These are phyloP conservation scores for Arthrocladium fulminans DNA, from an alignment of 2,329 filamentous ascomycete species.

Conservation along the genomic window DNA sequence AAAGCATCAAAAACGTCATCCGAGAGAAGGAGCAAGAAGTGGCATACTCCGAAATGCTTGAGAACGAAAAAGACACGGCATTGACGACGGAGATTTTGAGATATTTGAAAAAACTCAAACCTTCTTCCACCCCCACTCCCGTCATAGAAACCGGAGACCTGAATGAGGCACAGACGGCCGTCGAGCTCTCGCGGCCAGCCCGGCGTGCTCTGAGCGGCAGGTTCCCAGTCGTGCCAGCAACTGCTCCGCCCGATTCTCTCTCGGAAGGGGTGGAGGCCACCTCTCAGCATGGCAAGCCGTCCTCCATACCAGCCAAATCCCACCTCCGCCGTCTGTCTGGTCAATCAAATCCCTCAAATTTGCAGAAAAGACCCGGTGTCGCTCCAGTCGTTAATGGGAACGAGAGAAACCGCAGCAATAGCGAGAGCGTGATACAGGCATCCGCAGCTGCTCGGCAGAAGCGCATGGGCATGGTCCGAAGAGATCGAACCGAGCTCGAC, in stretches of 20 bases:
- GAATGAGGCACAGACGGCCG: constrained; percentile 57
- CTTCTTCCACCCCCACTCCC: constrained; percentile 27
- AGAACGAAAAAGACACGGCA: constrained; percentile 52
- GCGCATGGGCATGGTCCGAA: constrained; percentile 52
- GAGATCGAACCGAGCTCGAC: constrained; percentile 47
- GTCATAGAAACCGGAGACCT: constrained; percentile 33
- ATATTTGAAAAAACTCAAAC: constrained; percentile 44
- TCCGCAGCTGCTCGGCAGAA: constrained; percentile 42
- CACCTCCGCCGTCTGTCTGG: constrained; percentile 58
- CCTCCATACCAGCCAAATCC: constrained; percentile 70
- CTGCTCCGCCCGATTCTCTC: constrained; percentile 44
- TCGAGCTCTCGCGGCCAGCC: constrained; percentile 60
- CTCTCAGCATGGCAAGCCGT: constrained; percentile 42
- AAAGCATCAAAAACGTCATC: constrained; percentile 63
- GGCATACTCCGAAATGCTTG: constrained; percentile 44
- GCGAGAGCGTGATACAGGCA: constrained; percentile 49
- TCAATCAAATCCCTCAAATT: constrained; percentile 31
- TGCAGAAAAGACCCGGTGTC: constrained; percentile 61
- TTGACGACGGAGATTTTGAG: constrained; percentile 53
- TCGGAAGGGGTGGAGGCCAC: constrained; percentile 18
- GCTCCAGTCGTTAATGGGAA: constrained; percentile 59
- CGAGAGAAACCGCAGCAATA: constrained; percentile 51
- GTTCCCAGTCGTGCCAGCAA: constrained; percentile 56
- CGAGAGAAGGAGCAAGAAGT: constrained; percentile 59
- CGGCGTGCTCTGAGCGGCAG: constrained; percentile 47